Conservation (phyloP, 345 rosid species). For the Sonneratia caseolaris region DNA sequence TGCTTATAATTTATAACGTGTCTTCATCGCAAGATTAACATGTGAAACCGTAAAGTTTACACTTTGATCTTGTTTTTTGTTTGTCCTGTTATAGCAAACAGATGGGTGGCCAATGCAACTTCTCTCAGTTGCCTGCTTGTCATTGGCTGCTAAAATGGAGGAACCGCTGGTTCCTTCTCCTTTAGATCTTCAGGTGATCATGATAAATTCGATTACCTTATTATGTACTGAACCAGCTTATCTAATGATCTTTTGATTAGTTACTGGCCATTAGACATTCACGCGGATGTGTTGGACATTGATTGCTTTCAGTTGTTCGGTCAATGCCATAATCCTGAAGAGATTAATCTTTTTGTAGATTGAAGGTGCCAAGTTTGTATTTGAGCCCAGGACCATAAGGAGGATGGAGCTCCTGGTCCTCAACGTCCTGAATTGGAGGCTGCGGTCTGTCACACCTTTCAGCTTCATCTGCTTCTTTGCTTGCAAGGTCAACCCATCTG, state of each 20-base stretch:
- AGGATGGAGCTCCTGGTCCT: slow-evolving; percentile 93
- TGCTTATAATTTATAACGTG: background rate
- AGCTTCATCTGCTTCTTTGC: slow-evolving; percentile 77
- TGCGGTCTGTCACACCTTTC: slow-evolving; percentile 85
- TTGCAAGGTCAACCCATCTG: slow-evolving; percentile 69
- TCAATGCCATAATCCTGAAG: background rate
- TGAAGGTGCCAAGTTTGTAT: slow-evolving; percentile 60
- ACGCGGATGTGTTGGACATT: background rate
- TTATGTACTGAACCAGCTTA: background rate
- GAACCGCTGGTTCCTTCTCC: slow-evolving; percentile 83
- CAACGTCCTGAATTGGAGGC: slow-evolving; percentile 78
- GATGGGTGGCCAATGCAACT: slow-evolving; percentile 92
- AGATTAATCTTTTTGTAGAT: slow-evolving; percentile 25
- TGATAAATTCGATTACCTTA: background rate
- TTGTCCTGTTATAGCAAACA: slow-evolving; percentile 33
- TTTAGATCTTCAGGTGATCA: slow-evolving; percentile 70
- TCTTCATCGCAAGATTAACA: background rate
- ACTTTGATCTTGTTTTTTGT: background rate
- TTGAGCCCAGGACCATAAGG: slow-evolving; percentile 74
- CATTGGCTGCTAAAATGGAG: slow-evolving; percentile 98
- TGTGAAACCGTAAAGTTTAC: background rate
- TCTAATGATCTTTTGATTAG: background rate
- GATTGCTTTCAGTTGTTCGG: slow-evolving; percentile 3
- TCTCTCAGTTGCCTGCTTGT: slow-evolving; percentile 79
- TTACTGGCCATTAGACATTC: background rate